These are phyloP conservation scores for Diaporthe helianthi DNA, from an alignment of 2,329 filamentous ascomycete species.

Conservation along the genomic window DNA sequence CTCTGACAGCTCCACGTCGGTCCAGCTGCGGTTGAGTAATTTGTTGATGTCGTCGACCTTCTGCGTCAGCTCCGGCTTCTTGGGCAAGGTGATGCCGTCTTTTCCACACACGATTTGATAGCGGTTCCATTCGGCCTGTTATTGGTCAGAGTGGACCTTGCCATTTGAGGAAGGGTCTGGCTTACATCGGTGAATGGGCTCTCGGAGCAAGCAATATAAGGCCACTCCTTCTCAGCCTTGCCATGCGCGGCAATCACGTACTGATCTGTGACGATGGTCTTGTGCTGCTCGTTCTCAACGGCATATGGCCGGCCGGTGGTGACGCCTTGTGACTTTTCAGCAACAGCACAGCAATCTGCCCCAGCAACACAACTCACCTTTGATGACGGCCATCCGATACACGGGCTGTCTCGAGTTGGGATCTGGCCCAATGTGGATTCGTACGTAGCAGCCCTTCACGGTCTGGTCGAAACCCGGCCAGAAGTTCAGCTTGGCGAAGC, in stretches of 20 bases:
- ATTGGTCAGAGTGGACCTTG: neutral
- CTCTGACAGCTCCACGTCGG: conserved; percentile 79
- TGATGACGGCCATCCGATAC: conserved; percentile 90
- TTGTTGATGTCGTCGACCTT: conserved; percentile 84
- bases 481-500: conserved; percentile 92
- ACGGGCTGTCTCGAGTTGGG: conserved; percentile 74
- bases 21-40: conserved; percentile 82
- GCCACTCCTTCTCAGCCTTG: conserved; percentile 82
- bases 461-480: conserved; percentile 86
- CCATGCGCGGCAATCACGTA: conserved; percentile 85
- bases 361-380: conserved; percentile 61
- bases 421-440: conserved; percentile 83
- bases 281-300: conserved; percentile 75
- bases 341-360: neutral
- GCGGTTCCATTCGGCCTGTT: conserved; percentile 77
- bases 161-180: conserved; percentile 16
- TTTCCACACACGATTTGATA: conserved; percentile 78
- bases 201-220: conserved; percentile 91
- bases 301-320: conserved; percentile 82
- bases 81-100: conserved; percentile 77
- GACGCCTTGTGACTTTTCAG: conserved; percentile 65
- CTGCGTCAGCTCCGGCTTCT: conserved; percentile 66
- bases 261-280: conserved; percentile 82
- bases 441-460: conserved; percentile 83
- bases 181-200: conserved; percentile 80